These are phyloP conservation scores for Spongospora subterranea DNA, from an alignment of 208 protist species.

Conservation along the genomic window DNA sequence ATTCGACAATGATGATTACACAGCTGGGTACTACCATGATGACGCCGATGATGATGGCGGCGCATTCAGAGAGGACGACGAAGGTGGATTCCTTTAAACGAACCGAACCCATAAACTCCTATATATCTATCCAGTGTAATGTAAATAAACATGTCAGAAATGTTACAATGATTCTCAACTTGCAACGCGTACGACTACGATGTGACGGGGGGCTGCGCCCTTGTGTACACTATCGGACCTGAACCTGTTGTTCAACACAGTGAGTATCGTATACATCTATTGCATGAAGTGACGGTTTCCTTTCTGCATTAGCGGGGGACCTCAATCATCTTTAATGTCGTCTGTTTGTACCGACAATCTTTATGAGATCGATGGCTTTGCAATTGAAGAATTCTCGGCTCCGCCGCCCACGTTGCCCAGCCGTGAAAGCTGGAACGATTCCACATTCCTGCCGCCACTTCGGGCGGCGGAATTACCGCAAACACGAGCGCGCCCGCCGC, in stretches of 20 bases:
- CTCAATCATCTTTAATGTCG: too few species aligned
- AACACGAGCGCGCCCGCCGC: not conserved
- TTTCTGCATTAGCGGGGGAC: too few species aligned
- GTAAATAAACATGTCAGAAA: too few species aligned
- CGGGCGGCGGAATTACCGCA: not conserved
- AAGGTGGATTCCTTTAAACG: conserved; percentile 3
- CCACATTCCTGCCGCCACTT: not conserved
- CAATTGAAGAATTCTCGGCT: not conserved
- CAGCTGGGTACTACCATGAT: conserved; percentile 7
- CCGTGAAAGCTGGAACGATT: not conserved
- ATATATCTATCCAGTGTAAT: too few species aligned
- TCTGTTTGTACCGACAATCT: not conserved
- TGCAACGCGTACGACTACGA: too few species aligned
- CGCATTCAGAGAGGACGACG: conserved; percentile 46
- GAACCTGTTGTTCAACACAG: too few species aligned
- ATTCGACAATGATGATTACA: conserved; percentile 43
- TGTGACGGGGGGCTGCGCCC: too few species aligned
- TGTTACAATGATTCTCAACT: too few species aligned
- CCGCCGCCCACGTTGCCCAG: not conserved
- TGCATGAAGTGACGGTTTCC: too few species aligned
- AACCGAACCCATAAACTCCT: too few species aligned
- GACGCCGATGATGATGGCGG: conserved; percentile 39
- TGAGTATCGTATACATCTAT: too few species aligned
- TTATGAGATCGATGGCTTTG: not conserved
- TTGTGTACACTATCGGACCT: too few species aligned